Base-by-base conservation (phyloP, 108 stramenopile genomes). In the Pelagomonas calceolata region DNA sequence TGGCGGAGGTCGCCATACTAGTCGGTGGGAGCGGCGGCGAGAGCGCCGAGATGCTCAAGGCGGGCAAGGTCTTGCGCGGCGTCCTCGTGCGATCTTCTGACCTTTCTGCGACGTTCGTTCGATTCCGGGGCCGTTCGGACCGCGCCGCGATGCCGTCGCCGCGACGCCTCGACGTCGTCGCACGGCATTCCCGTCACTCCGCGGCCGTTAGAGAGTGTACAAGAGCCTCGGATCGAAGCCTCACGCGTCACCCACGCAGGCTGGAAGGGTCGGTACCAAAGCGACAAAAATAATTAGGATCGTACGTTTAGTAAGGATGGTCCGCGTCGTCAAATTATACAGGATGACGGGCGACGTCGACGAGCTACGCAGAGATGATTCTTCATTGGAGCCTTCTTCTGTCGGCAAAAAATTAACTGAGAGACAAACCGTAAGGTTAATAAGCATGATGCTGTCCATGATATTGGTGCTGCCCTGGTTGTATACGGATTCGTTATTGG, bases 251-350 rank as follows among this genome's bases (percentile, higher is more conserved):
- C n/a, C n/a, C n/a, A n/a, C n/a, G n/a, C n/a, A n/a, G n/a, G 72
- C 72, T 7, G 33, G 65, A 30, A 30, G 66, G 17, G 80, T 80
- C 44, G 80, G 80, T 37, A 78, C 78, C 30, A 66, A 68, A 36
- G 75, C 78, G 63, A 78, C 81, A 0, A 51, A 77, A 4, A 71
- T 85, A 32, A 70, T 87, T 4, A 81, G 82, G 30, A 78, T 88
- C 63, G 71, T 87, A 32, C 75, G 86, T 65, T 84, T 90, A 81
- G 77, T 90, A 4, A 77, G 88, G 9, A 72, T 88, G 67, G 82
- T 88, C 32, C 79, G 88, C 34, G 63, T 90, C 39, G 86, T 81
- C 63, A 88, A 87, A 78, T 70, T 90, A 12, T 88, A 86, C 82
- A 84, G 84, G 75, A 79, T 83, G 67, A 71, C 79, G 30, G 65